Evolutionary conservation across 1,284 basidiomycete genomes (phyloP), one percentile per base, ranked within the genome.

Genomic region (Mycosarcoma mackinlayi): DNA sequence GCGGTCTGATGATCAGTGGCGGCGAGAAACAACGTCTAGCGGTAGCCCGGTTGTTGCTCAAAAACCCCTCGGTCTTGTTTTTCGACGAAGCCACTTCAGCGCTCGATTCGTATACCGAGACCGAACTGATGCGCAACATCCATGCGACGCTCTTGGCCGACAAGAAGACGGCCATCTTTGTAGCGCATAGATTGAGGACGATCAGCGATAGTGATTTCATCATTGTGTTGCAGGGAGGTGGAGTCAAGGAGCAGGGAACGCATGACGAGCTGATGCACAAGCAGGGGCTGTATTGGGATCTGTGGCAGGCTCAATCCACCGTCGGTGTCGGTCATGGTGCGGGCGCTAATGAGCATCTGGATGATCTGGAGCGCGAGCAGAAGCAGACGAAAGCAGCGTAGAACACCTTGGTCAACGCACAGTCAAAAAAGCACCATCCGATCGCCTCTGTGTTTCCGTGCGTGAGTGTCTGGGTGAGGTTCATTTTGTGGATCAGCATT

Each of bases 31-130:
- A 98, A 86, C 85, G 96, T 39, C 83, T 98, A 69, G 96, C 95
- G 0, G 92, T 98, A 13, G 96, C 95, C 6, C 86, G 96, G 16
- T 89, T 96, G 39, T 84, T 98, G 75, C 84, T 98, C 46, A 98
- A 98, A 85, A 91, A 98, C 82, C 93, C 95, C 0, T 89, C 90
- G 3, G 96, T 98, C 77, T 81, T 98, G 77, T 97, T 98, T 85
- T 98, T 98, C 78, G 95, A 98, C 80, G 95, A 98, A 84, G 95
- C 96, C 89, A 98, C 96, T 0, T 96, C 93, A 0, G 93, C 95
- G 0, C 84, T 98, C 60, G 96, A 98, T 80, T 91, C 92, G 3
- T 91, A 93, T 74, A 98, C 95, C 0, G 95, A 98, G 83, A 88
- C 90, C 1, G 94, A 96, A 81, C 85, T 98, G 48, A 98, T 98